Base-by-base conservation (phyloP, 805 yeast species). In the Torulaspora maleeae region DNA sequence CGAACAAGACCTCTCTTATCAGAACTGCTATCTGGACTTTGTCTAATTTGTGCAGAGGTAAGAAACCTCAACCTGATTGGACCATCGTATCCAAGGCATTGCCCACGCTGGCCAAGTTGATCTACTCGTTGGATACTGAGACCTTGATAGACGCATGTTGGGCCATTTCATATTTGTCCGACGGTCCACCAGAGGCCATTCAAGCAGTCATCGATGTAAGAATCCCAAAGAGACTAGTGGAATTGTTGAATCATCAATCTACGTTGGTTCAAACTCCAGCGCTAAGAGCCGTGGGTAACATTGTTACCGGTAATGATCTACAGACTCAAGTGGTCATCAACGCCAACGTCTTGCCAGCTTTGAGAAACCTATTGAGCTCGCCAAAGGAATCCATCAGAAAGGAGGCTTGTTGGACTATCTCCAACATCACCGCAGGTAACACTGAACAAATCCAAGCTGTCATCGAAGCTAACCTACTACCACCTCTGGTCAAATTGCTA, bases 11-110 rank as follows among this genome's bases (percentile, higher is more conserved):
- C 75, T 78, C 95, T n/a, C 74, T 93, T 60, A 81, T 90, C 53
- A 80, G 98, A 72, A 93, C 96, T 44, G 97, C 98, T 29, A 89
- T 98, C 20, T 93, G 99, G 99, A 91, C 98, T 28, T 76, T 93
- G 62, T 86, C 96, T 48, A 93, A 93, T 71, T 76, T 93, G 67
- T 93, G 99, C 72, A 81, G 99, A 63, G 99, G 99, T 58, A 88
- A 87, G 71, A 80, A 79, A 64, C 98, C 99, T 32, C 96, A 84
- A 68, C 99, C 99, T 12, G 88, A 89, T 68, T 93, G 99, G 99
- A 70, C 73, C 45, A 72, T 83, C 45, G 96, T 93, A 41, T 83
- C 86, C 49, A 77, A 79, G 56, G 95, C 96, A 33, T 75, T 91
- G 58, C 98, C 98, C 51, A 86, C 95, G 12, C 76, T 93, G 64